These are phyloP conservation scores for Entelexis sorbosivorans DNA, from an alignment of 1,139 yeast genomes.

Conservation along the genomic window DNA sequence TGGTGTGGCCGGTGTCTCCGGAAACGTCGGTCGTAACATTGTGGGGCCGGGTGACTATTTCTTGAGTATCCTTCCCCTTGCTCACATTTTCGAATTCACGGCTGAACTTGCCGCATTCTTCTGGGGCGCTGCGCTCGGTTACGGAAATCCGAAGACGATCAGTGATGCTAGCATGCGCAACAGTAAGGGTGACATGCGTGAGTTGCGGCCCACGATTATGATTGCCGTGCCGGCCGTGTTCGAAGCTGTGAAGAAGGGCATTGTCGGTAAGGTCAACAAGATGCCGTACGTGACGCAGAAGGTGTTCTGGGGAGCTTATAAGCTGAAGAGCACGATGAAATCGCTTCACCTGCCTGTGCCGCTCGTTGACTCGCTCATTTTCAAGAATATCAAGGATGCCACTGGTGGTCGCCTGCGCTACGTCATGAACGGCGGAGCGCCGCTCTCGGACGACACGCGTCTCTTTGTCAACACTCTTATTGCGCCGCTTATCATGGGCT, in stretches of 20 bases:
- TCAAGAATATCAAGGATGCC: constrained; percentile 83
- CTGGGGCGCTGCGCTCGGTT: constrained; percentile 89
- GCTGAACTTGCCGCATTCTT: constrained; percentile 69
- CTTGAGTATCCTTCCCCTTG: constrained; percentile 85
- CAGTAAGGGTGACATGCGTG: constrained; percentile 78
- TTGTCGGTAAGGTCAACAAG: constrained; percentile 58
- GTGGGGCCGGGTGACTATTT: constrained; percentile 53
- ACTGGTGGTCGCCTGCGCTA: constrained; percentile 81
- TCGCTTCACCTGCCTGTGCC: constrained; percentile 64
- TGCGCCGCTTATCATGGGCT: constrained; percentile 87
- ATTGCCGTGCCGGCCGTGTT: constrained; percentile 99
- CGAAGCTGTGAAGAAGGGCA: constrained; percentile 93
- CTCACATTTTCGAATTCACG: constrained; percentile 87
- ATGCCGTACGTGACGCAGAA: constrained; percentile 61
- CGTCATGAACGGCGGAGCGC: constrained; percentile 88
- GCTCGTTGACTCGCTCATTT: constrained; percentile 53
- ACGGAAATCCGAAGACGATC: constrained; percentile 85
- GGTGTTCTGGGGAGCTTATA: constrained; percentile 81
- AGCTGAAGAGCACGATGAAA: constrained; percentile 53
- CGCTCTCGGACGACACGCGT: constrained; percentile 80
- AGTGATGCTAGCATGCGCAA: constrained; percentile 72
- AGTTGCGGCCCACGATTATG: constrained; percentile 85
- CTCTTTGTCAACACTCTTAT: constrained; percentile 62
- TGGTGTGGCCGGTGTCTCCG: constrained; percentile 72
- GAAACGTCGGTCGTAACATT: constrained; percentile 45